Conservation (phyloP, 1,284 basidiomycete species). For the Coniferiporia sulphurascens region DNA sequence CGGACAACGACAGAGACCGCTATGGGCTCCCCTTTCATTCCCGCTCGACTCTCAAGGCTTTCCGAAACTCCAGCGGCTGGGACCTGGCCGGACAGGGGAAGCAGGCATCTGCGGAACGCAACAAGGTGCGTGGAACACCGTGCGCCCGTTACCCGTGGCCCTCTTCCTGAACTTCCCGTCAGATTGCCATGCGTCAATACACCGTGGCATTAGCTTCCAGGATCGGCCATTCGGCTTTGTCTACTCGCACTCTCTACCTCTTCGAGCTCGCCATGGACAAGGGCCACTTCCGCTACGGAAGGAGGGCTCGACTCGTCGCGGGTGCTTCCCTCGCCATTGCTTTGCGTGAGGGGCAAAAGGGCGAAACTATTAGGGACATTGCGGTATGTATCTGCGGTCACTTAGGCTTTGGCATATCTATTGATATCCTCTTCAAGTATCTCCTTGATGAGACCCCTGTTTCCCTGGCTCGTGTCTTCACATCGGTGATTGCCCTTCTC, state of each 20-base stretch:
- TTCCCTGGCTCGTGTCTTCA: constrained; percentile 51
- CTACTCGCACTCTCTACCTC: constrained; percentile 55
- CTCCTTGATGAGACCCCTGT: constrained; percentile 50
- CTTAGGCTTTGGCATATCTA: constrained; percentile 15
- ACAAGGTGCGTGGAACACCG: constrained; percentile 37
- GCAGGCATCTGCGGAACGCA: constrained; percentile 53
- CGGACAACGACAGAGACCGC: constrained; percentile 22
- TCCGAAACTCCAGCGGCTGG: constrained; percentile 43
- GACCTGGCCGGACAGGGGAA: constrained; percentile 57
- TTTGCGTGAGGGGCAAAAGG: constrained; percentile 59
- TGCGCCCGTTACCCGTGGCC: not conserved
- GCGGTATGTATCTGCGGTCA: constrained; percentile 38
- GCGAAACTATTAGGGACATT: constrained; percentile 61
- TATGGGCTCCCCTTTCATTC: constrained; percentile 17
- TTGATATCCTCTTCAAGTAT: constrained; percentile 29
- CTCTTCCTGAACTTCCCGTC: constrained; percentile 5
- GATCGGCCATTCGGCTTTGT: constrained; percentile 49
- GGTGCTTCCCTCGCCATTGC: constrained; percentile 64
- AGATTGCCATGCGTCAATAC: constrained; percentile 59
- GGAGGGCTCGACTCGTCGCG: constrained; percentile 57
- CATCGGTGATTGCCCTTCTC: constrained; percentile 44
- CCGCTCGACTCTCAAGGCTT: constrained; percentile 40
- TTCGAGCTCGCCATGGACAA: constrained; percentile 60
- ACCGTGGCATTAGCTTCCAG: constrained; percentile 53
- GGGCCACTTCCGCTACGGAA: constrained; percentile 61